Evolutionary conservation across 1,284 basidiomycete genomes (phyloP), one percentile per base, ranked within the genome.

Genomic region (Singerocomus inundabilis): DNA sequence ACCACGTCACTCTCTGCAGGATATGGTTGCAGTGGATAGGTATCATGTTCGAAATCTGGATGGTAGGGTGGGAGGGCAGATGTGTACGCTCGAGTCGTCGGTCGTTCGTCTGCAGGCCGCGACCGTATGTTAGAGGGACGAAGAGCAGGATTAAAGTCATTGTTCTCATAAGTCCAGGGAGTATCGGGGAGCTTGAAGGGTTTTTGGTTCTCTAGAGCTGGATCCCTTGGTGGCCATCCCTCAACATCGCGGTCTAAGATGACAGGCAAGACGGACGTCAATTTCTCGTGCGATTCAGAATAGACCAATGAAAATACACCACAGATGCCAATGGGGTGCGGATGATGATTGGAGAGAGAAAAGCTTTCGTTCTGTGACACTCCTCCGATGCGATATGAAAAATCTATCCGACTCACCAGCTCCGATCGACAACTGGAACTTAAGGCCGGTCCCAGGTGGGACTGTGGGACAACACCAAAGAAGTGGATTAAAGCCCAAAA

Each of bases 121-220:
- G 69, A 67, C 16, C 67, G 64, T 21, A 67, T 58, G 58, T 82
- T 89, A 24, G 80, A 83, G 1, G 91, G 83, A 36, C 72, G 72
- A 5, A 93, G 79, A 32, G 72, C 61, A 2, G 92, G 91, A 62
- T 94, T 94, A 21, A 91, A 62, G 3, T 76, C 70, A 11, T 78
- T 88, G 44, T 85, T 83, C 54, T 87, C 85, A 62, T 91, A 96
- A 7, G 91, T 92, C 82, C 93, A 96, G 5, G 93, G 88, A 9
- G 81, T 82, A 18, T 74, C 66, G 2, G 80, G 77, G 25, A 84
- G 75, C 21, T 64, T 64, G 56, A 84, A 75, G 31, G 70, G 67
- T 52, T 70, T 61, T 37, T 76, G 61, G 32, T 63, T 62, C 11
- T 66, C 64, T 34, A 66, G 59, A 39, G 70, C 62, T 1, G 80